phyloP scores from a whole-genome alignment of 495 filamentous ascomycete species.

The Evernia prunastri region DNA sequence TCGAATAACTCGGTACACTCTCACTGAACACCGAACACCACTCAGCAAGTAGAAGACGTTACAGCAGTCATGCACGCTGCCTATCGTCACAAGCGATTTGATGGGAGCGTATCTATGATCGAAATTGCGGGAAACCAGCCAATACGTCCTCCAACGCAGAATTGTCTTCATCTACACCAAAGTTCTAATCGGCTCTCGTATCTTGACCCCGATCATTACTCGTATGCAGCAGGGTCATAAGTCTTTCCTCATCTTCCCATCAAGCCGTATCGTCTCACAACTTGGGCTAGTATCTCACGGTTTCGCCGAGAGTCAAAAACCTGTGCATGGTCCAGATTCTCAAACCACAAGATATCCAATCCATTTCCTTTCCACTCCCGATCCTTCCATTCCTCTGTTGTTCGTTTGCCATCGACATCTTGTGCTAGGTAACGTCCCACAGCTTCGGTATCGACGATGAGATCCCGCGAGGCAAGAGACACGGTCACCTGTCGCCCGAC shows the following conservation, averaged over 20 bases:
- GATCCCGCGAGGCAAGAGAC: slow-evolving; percentile 50
- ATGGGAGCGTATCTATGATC: not conserved
- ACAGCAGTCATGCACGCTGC: not conserved
- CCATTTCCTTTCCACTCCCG: slow-evolving; percentile 42
- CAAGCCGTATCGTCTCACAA: slow-evolving; percentile 25
- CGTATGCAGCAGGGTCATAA: not conserved
- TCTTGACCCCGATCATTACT: not conserved
- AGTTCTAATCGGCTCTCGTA: not conserved
- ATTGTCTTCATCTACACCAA: not conserved
- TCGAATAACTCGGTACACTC: too few species aligned
- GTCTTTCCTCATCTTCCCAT: not conserved
- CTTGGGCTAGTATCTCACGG: slow-evolving; percentile 37
- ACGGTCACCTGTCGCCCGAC: slow-evolving; percentile 45
- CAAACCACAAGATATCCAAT: slow-evolving; percentile 57
- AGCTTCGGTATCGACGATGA: slow-evolving; percentile 56
- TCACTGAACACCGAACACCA: not conserved
- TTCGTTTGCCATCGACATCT: slow-evolving; percentile 18
- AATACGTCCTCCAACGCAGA: not conserved
- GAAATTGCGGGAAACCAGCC: not conserved
- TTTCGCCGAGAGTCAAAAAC: slow-evolving; percentile 49
- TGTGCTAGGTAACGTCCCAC: slow-evolving; percentile 52
- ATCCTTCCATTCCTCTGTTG: slow-evolving; percentile 35
- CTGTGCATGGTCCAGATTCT: slow-evolving; percentile 60
- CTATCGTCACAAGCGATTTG: not conserved
- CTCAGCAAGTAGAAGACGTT: not conserved